Evolutionary conservation across 305 asterid genomes (phyloP), one percentile per base, ranked within the genome.

Genomic region (Fraxinus sp.): DNA sequence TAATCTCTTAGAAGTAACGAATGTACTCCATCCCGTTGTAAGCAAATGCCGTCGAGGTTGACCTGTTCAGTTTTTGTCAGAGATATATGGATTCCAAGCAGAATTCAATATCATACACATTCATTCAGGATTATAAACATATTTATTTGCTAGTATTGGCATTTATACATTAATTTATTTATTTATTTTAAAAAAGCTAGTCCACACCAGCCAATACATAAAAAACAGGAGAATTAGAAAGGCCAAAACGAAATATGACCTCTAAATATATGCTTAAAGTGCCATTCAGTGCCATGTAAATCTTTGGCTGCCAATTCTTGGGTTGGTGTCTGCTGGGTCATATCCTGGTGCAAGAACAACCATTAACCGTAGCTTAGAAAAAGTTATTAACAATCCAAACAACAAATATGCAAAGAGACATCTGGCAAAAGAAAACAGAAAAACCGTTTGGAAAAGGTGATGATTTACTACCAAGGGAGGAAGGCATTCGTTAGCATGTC

Each of bases 21-120:
- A 96, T 2, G 97, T 91, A 86, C 99, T 96, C 99, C 99, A 96
- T 13, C 99, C 99, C 7, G 99, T 94, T 22, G 99, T 96, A 59
- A 96, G 98, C 89, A 96, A 89, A 87, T 96, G 98, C 85, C 99
- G 91, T 74, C 97, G 90, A 46, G 99, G 99, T 88, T 96, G 98
- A 77, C 99, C 99, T 95, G 91, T 77, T 85, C 49, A 68, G 26
- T 79, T 52, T 28, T 49, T 55, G 30, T 28, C 74, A 57, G 22
- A 78, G 24, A 72, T 39, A 71, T 37, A 66, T 80, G 68, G 72
- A 28, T 75, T 57, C 37, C 41, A 36, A 26, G 39, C 73, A 52
- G 36, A 33, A 44, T 73, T 24, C 72, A 64, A 1, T 73, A 35
- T 30, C 79, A 73, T 71, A 64, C 26, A 41, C 78, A 66, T 66